Base-by-base conservation (phyloP, 441 rosid genomes). In the Bocquillonia castaneifolia region DNA sequence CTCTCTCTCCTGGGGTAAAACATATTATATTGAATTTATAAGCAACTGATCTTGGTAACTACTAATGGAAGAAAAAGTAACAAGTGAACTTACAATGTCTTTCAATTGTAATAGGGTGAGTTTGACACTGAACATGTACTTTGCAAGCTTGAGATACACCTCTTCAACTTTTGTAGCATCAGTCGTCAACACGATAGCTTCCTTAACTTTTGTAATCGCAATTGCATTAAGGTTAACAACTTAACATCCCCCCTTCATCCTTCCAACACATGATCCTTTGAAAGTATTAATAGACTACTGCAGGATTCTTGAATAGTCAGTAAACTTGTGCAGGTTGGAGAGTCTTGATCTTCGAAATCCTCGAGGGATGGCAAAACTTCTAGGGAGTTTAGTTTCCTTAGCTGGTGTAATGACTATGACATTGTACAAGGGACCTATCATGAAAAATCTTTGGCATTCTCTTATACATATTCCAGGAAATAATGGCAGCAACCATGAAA, bases 101-200 rank as follows among this genome's bases (percentile, higher is more conserved):
- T 56, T 22, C 37, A 48, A 45, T 26, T 20, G 22, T 31, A 31
- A 31, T 66, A 74, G 77, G 70, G 77, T 68, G 64, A 64, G 66
- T 47, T 73, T 77, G 31, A 80, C 86, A 42, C 81, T 86, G 53
- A 88, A 88, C 78, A 80, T 85, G 90, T 84, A 86, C 70, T 88
- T 81, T 55, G 84, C 79, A 54, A 85, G 92, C 81, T 56, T 88
- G 78, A 82, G 51, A 69, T 81, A 73, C 74, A 86, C 95, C 0
- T 86, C 95, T 57, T 85, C 95, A n/a, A 79, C 87, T 5, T 88
- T 88, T 62, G 63, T 86, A 48, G 74, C 92, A 23, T 78, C 90
- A 1, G 65, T 84, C 71, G 73, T 78, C 58, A 88, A 83, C 73
- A 86, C 88, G 31, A 67, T 75, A 39, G 83, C 90, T 66, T 64